Percentiles rank a stretch among this genome's conserved stretches.
These are phyloP conservation scores for Colletotrichum filicis DNA, from an alignment of 2,329 filamentous ascomycete species.

Conservation along the genomic window DNA sequence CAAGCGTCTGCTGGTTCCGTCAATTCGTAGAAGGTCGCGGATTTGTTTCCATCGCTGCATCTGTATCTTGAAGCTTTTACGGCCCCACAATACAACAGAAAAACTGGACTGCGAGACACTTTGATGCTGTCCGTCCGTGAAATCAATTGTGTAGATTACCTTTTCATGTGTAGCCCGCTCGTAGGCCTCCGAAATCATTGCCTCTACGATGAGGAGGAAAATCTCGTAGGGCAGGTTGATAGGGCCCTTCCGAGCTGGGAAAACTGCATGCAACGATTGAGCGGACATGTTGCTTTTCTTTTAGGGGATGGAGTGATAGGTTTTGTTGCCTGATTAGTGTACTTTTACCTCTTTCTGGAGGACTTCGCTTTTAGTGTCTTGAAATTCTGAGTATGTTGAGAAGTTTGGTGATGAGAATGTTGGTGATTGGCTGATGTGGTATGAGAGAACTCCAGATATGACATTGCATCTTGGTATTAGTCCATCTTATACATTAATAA, in stretches of 20 bases:
- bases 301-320: neutral
- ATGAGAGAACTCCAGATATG: neutral
- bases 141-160: neutral
- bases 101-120: no score
- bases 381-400: neutral
- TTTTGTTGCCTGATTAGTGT: neutral
- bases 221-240: neutral
- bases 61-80: neutral
- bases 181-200: neutral
- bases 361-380: neutral
- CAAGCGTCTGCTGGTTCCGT: neutral
- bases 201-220: neutral
- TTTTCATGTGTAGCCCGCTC: neutral
- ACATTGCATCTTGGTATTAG: neutral
- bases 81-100: no score
- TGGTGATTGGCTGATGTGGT: neutral
- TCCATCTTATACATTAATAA: neutral
- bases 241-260: neutral
- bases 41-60: neutral
- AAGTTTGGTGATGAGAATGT: neutral
- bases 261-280: neutral
- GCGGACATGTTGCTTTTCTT: neutral
- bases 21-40: neutral
- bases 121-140: no score
- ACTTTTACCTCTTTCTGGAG: neutral